Evolutionary conservation across 192 early-diverging fungal genomes (phyloP).

Genomic region (Coemansia guatemalensis): DNA sequence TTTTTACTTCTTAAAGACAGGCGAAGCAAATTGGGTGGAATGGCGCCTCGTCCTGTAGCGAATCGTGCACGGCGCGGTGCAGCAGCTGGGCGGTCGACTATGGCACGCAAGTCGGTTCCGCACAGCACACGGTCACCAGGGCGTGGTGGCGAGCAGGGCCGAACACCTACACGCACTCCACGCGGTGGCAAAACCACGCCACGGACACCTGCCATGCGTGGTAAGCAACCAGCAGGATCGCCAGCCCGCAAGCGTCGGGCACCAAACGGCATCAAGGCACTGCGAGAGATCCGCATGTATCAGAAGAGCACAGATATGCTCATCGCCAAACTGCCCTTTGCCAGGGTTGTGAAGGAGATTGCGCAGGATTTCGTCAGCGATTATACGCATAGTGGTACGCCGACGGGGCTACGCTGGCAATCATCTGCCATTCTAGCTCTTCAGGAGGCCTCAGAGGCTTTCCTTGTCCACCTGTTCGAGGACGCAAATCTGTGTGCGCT

Average conservation of each 20-base stretch:
- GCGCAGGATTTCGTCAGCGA: constrained; percentile 55
- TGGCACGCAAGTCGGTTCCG: constrained; percentile 35
- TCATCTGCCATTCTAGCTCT: constrained; percentile 72
- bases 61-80: constrained; percentile 38
- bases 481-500: constrained; percentile 92
- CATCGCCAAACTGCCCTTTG: constrained; percentile 84
- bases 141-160: constrained; percentile 6
- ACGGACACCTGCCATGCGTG: constrained; percentile 5
- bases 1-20: not conserved
- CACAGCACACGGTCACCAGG: constrained; percentile 3
- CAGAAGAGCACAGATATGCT: constrained; percentile 81
- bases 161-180: constrained; percentile 13
- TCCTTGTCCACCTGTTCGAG: constrained; percentile 82
- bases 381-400: constrained; percentile 34
- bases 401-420: constrained; percentile 68
- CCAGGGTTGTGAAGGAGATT: constrained; percentile 74
- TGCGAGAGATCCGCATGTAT: constrained; percentile 82
- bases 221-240: constrained; percentile 1
- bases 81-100: constrained; percentile 6
- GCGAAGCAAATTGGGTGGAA: constrained; percentile 3
- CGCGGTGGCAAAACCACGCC: constrained; percentile 32
- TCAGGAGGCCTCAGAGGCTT: constrained; percentile 82
- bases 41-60: constrained; percentile 18
- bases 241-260: constrained; percentile 31
- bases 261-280: constrained; percentile 67